Evolutionary conservation across 1,139 yeast genomes (phyloP).

Genomic region (Blastobotrys apis): DNA sequence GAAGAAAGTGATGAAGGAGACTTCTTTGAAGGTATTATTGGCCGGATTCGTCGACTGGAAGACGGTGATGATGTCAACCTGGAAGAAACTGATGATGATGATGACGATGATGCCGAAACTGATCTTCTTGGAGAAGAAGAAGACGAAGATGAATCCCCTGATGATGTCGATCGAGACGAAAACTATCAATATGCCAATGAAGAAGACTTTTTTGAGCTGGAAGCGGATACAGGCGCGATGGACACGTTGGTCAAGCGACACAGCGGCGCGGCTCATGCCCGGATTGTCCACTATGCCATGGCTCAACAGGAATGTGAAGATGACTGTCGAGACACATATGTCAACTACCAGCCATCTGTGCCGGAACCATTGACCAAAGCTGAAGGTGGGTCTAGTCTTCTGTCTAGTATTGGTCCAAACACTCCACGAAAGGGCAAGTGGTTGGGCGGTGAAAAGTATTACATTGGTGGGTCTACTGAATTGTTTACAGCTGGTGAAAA

Average conservation of each 20-base stretch:
- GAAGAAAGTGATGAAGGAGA: too few relatives aligned
- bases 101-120: too few relatives aligned
- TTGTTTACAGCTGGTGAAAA: conserved; percentile 13
- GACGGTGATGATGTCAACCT: too few relatives aligned
- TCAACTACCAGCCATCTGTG: neutral
- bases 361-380: neutral
- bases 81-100: too few relatives aligned
- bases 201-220: too few relatives aligned
- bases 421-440: conserved; percentile 8
- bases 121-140: too few relatives aligned
- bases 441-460: conserved; percentile 7
- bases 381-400: neutral
- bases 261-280: neutral
- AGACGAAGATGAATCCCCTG: too few relatives aligned
- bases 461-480: conserved; percentile 11
- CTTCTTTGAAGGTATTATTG: too few relatives aligned
- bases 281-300: neutral
- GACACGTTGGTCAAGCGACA: neutral
- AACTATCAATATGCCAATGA: too few relatives aligned
- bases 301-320: neutral
- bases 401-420: conserved; percentile 1
- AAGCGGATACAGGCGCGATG: too few relatives aligned
- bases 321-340: neutral
- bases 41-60: too few relatives aligned
- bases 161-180: too few relatives aligned